Evolutionary conservation across 129 eudicot genomes (phyloP), one percentile per base, ranked within the genome.

Genomic region (Saussurea involucrata): DNA sequence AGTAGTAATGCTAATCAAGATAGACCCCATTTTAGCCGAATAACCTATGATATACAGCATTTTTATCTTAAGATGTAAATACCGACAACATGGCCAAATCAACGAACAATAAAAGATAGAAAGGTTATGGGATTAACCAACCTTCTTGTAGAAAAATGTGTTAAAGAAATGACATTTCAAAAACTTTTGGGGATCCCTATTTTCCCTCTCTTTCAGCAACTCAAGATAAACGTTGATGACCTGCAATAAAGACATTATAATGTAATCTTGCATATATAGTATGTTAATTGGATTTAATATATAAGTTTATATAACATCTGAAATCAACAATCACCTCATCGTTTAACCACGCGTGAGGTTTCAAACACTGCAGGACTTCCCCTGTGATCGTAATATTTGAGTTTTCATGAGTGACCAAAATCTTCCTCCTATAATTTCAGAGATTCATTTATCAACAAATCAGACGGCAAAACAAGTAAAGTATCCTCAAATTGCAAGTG

Each of bases 81-180:
- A 13, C 69, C 3, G 11, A 3, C 55, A 68, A 68, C 72, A 68
- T 68, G 42, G 25, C 32, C 22, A n/a, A 10, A 66, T 46, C 73
- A 44, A 46, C 6, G 18, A 66, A 76, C 55, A 76, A 66, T 24
- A 65, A 73, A 12, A 27, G 25, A 37, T 17, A 65, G 33, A 29
- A 1, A 33, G 11, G 15, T 69, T 25, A 57, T 71, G 21, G 36
- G 68, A 34, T 34, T 32, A 77, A 78, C 89, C 18, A 71, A 95
- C 99, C 99, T 95, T 95, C 83, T 92, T 92, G 85, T 95, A 92
- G 69, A 95, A 95, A 80, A 95, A 95, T 13, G 99, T 92, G 87
- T 86, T 95, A 63, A 92, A 90, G 88, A 95, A 95, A 85, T 95
- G 99, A 58, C 97, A 95, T 73, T 89, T 92, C 80, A 95, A 77